Base-by-base conservation (phyloP, 805 yeast species). In the Candida cerambycidarum region DNA sequence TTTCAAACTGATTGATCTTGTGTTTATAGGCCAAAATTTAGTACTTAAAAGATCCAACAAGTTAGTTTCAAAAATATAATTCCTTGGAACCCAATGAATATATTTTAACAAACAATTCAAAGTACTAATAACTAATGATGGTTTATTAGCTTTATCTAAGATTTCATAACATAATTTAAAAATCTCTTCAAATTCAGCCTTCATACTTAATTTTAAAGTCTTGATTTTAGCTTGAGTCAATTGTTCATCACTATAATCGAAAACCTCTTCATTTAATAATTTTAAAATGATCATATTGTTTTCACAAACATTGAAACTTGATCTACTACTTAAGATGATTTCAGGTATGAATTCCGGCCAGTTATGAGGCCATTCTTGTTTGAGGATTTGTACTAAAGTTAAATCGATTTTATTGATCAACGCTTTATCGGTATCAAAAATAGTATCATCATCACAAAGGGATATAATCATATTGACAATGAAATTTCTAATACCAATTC, bases 301-400 rank as follows among this genome's bases (percentile, higher is more conserved):
- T 65, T 93, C 99, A 70, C 99, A 93, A 40, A 93, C 97, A 57
- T 89, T 92, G 63, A 86, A 80, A 16, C 93, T 83, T 11, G 92
- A 80, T 50, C 88, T 79, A 35, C 95, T 83, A 50, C 95, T 83
- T 46, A 76, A 79, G 36, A 92, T 93, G 43, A 93, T 79, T 62
- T 93, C 99, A 13, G 97, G 96, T 39, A 93, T 85, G 57, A 93
- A 93, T 56, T 84, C 86, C 14, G 98, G 98, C 99, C 99, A 93
- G 62, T 90, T 86, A 54, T 83, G 88, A 25, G 99, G 99, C 99
- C 99, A 93, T 62, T 93, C 99, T 67, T 93, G 98, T 59, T 93
- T 93, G 58, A 93, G 79, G 40, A 93, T 83, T 58, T 90, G 95
- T 28, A 93, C 99, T 56, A 93, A 73, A 12, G 98, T 92, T 58